Base-by-base conservation (phyloP, 108 stramenopile genomes). In the Nannochloropsis salina region DNA sequence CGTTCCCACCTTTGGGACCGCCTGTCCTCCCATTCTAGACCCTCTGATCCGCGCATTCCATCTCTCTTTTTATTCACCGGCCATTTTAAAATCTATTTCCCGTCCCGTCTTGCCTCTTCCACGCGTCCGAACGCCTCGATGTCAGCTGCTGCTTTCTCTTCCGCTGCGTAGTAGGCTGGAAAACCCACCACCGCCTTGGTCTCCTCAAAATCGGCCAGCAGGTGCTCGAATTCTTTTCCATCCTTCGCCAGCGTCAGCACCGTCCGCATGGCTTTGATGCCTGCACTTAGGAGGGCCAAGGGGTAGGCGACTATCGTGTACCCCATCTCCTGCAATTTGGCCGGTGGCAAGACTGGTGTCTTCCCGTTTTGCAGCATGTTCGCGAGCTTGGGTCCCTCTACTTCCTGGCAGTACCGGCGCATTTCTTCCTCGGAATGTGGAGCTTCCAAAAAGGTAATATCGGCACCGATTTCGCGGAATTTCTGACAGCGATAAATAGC, bases 261-360 rank as follows among this genome's bases (percentile, higher is more conserved):
- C 80, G 92, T 88, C 79, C 93, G 84, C 96, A 98, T 97, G 41
- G 97, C 95, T 89, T 95, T 95, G 80, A 96, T 96, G 42, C 95
- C 94, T 9, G 96, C 95, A 42, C 94, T 95, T 80, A 98, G 89
- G 44, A 98, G 86, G 61, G 96, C 96, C 85, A 98, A 87, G 1
- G 97, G 97, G 90, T 98, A 98, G 15, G 97, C 97, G 18, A 96
- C 97, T 92, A 98, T 95, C 31, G 95, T 96, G 87, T 96, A 98
- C 41, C 97, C 97, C 91, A 98, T 96, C 80, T 92, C 82, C 86
- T 96, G 93, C 42, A 88, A 84, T 84, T 88, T 81, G 45, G 84
- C 86, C 9, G 96, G 95, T n/a, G 95, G 92, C 20, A 98, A 85
- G 9, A 96, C 92, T 6, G 97, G 97, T 15, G 97, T 98, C 42